Conservation (phyloP, 345 rosid genomes). For the Camelina laxa region DNA sequence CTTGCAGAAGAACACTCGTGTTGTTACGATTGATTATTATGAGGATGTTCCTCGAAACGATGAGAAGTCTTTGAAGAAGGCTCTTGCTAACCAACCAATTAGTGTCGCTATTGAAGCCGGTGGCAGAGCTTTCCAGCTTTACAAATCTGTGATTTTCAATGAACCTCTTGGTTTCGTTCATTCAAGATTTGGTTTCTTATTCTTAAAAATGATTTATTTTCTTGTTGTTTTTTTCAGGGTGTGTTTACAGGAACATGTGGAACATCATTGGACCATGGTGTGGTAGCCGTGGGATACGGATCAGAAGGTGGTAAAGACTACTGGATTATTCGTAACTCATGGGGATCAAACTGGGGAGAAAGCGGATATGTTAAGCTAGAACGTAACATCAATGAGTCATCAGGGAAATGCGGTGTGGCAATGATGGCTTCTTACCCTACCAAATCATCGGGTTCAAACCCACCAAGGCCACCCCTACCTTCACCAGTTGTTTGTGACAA, state of each 20-base stretch:
- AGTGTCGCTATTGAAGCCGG: constrained; percentile 57
- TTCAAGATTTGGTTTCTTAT: background rate
- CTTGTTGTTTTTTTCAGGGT: constrained; percentile 32
- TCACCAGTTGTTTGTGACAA: constrained; percentile 68
- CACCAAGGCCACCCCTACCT: constrained; percentile 76
- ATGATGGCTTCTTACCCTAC: constrained; percentile 48
- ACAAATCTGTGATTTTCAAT: constrained; percentile 23
- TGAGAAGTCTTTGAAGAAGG: constrained; percentile 69
- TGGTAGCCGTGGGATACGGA: constrained; percentile 44
- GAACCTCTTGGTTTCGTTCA: background rate
- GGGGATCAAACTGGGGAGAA: constrained; percentile 48
- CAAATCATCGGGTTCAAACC: constrained; percentile 56
- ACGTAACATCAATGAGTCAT: constrained; percentile 37
- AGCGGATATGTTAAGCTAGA: constrained; percentile 41
- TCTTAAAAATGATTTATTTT: background rate
- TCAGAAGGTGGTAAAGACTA: constrained; percentile 40
- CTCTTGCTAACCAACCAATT: constrained; percentile 77
- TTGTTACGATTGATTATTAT: constrained; percentile 68
- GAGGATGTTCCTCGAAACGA: constrained; percentile 73
- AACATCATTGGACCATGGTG: constrained; percentile 45
- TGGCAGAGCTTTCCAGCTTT: constrained; percentile 41
- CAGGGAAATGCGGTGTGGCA: constrained; percentile 42
- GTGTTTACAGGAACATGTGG: constrained; percentile 47
- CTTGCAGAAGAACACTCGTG: constrained; percentile 62
- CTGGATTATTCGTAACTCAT: constrained; percentile 47